Base-by-base conservation (phyloP, 352 stramenopile species). In the Globisporangium apiculatum region DNA sequence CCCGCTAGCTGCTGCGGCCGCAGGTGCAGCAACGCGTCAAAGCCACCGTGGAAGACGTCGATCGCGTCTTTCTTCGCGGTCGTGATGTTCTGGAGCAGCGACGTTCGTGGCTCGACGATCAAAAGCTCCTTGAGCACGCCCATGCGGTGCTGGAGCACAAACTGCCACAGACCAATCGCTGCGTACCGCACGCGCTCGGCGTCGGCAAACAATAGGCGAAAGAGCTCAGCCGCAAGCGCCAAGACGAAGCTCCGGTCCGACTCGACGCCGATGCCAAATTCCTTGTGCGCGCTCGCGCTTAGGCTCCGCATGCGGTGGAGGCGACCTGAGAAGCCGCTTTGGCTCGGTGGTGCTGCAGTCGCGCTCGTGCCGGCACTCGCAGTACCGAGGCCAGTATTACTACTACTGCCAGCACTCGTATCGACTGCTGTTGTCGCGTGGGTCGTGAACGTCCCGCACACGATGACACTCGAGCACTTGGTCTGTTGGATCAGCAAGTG, bases 161-260 rank as follows among this genome's bases (percentile, higher is more conserved):
- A 87, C 59, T 93, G 78, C 83, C 80, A 91, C 15, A 83, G 53
- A 12, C 68, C 40, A 48, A 88, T 89, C 15, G 80, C 68, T 4
- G 68, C 46, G 35, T 84, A 65, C 0, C 73, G 76, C 38, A 81
- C 67, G 35, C 43, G 59, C 18, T 75, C 74, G 1, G 67, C 74
- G 53, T 89, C 79, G 51, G 87, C 75, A 10, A 86, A 60, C 7
- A 93, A 55, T 75, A 87, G 87, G 4, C 72, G 61, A 45, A 88
- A 86, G 4, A 93, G 57, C 48, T 77, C 64, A 0, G 79, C 65
- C 9, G 79, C 69, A 7, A 93, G 51, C 5, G 74, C 86, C 7
- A 90, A 56, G 31, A 90, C 66, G 54, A 90, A 93, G 48, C 68
- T 86, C 24, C 79, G 75, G 60, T 93, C 83, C 0, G 80, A 87